Evolutionary conservation across 352 stramenopile species (phyloP), one percentile per base, ranked within the genome.

Genomic region (Globisporangium yorkense): DNA sequence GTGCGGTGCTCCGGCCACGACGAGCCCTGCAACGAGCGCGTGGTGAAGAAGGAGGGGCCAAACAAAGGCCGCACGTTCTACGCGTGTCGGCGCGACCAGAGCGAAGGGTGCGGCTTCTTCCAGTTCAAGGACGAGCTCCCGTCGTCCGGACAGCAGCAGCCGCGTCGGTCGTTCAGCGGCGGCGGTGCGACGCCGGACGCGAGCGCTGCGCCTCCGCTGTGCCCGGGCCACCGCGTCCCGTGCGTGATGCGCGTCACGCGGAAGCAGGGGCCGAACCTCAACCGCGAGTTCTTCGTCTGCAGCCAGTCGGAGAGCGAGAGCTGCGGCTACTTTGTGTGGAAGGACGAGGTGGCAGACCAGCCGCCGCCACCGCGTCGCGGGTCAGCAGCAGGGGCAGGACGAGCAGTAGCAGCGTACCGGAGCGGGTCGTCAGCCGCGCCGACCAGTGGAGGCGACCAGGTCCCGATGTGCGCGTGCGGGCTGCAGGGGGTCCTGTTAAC

Each of bases 251-350:
- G 80, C 46, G 83, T 56, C 49, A 74, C 67, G 27, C 53, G 66
- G 60, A 84, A 88, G 63, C 43, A 58, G 33, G 70, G 79, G 27
- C 66, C 70, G 5, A 98, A 98, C 63, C 84, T 91, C 51, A 87
- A 91, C 53, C 80, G 92, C n/a, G 87, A 97, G 62, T 98, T 98
- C 72, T 98, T 91, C 67, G 77, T 80, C 13, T 98, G 94, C 70
- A 84, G 79, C 8, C 78, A 86, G 18, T 78, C 87, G 2, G 74
- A 67, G 29, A 65, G 66, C 31, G 86, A 96, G 18, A 89, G 83
- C 55, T 94, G 86, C 57, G 86, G 89, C 52, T 92, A 82, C 66
- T 98, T 98, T 68, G 68, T 90, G 67, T 98, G 94, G 94, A 93
- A 91, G 31, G 92, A 97, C 51, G 91, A 98, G 50, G 46, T 59